phyloP scores from a whole-genome alignment of 345 rosid genomes.

The Murraya paniculata region DNA sequence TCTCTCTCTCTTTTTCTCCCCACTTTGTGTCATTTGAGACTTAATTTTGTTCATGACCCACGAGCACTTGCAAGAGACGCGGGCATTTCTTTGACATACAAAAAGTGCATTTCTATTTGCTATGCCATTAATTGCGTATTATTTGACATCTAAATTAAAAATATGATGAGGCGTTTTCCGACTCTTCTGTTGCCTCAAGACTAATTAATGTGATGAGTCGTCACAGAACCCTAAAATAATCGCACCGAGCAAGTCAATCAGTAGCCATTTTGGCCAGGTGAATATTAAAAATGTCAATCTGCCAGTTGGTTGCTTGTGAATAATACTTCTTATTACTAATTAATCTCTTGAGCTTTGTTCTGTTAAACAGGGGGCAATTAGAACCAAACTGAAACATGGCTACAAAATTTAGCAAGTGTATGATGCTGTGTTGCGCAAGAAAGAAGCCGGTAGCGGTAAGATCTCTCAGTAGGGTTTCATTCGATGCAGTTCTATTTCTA shows the following conservation, averaged over 20 bases:
- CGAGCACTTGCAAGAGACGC: not conserved
- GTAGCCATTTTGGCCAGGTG: not conserved
- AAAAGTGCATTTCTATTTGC: not conserved
- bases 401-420: conserved; percentile 35
- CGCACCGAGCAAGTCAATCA: not conserved
- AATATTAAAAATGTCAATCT: not conserved
- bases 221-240: not conserved
- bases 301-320: not conserved
- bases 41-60: not conserved
- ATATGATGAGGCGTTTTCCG: not conserved
- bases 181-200: not conserved
- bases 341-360: not conserved
- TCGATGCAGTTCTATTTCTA: not conserved
- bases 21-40: not conserved
- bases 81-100: not conserved
- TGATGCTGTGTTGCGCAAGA: conserved; percentile 36
- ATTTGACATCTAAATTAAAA: not conserved
- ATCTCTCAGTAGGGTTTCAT: not conserved
- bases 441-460: conserved; percentile 41
- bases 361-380: conserved; percentile 12
- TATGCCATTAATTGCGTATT: not conserved
- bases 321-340: not conserved
- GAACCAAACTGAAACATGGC: conserved; percentile 26
- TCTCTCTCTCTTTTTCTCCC: not conserved
- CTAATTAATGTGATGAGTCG: too few relatives aligned